phyloP scores from a whole-genome alignment of 2,329 filamentous ascomycete species.

The Plectosphaerella sp. region DNA sequence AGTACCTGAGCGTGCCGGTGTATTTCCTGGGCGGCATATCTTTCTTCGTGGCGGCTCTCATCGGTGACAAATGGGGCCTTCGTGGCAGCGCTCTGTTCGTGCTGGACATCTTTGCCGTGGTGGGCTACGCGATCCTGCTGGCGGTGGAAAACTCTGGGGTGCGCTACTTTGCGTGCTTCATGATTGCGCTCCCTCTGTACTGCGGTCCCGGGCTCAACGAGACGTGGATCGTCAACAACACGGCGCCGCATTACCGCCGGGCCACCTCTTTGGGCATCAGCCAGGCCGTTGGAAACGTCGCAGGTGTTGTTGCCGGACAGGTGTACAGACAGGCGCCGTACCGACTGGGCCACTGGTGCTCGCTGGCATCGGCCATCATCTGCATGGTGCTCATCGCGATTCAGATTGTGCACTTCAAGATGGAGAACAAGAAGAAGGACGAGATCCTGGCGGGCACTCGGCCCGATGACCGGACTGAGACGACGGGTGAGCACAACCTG shows the following conservation, averaged over 20 bases:
- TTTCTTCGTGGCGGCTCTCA: slow-evolving; percentile 37
- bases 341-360: slow-evolving; percentile 19
- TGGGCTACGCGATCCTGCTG: slow-evolving; percentile 43
- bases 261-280: slow-evolving; percentile 43
- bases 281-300: slow-evolving; percentile 43
- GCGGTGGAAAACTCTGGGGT: slow-evolving; percentile 33
- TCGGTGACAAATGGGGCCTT: slow-evolving; percentile 35
- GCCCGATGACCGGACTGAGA: slow-evolving; percentile 7
- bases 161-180: slow-evolving; percentile 46
- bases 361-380: slow-evolving; percentile 7
- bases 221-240: slow-evolving; percentile 41
- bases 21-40: slow-evolving; percentile 42
- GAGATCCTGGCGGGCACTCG: slow-evolving; percentile 4
- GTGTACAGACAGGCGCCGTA: slow-evolving; percentile 21
- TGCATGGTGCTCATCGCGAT: slow-evolving; percentile 7
- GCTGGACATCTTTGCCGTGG: slow-evolving; percentile 43
- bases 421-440: slow-evolving; percentile 9
- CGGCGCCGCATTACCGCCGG: slow-evolving; percentile 36
- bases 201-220: slow-evolving; percentile 45
- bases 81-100: slow-evolving; percentile 46
- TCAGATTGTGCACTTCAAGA: slow-evolving; percentile 6
- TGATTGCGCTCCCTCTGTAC: slow-evolving; percentile 41
- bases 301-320: slow-evolving; percentile 26
- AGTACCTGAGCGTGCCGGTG: slow-evolving; percentile 51
- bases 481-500: slow-evolving; percentile 7